Conservation (phyloP, 495 filamentous ascomycete species). For the Pyronema omphalodes region DNA sequence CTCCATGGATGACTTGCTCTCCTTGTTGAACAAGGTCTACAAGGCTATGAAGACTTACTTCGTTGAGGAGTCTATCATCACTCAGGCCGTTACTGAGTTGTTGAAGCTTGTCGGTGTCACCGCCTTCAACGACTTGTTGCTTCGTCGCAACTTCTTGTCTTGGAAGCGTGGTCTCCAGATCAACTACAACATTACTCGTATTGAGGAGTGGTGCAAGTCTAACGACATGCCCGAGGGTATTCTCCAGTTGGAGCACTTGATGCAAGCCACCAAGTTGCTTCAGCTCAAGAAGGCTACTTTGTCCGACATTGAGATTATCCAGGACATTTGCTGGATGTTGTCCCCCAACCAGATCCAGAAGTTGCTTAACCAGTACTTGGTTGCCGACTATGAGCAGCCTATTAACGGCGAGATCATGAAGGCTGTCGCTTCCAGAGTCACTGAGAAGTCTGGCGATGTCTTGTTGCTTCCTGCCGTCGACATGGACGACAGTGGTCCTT, state of each 20-base stretch:
- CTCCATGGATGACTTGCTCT: slow-evolving; percentile 98
- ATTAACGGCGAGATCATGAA: slow-evolving; percentile 99
- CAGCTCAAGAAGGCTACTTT: slow-evolving; percentile 98
- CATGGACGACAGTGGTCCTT: slow-evolving; percentile 99
- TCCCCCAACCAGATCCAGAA: slow-evolving; percentile 99
- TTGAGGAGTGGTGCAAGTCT: slow-evolving; percentile 99
- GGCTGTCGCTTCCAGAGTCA: slow-evolving; percentile 89
- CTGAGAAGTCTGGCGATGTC: slow-evolving; percentile 85
- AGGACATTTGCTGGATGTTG: slow-evolving; percentile 99
- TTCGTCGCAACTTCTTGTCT: slow-evolving; percentile 94
- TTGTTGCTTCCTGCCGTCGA: slow-evolving; percentile 83
- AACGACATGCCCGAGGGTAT: slow-evolving; percentile 99
- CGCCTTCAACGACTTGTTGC: slow-evolving; percentile 94
- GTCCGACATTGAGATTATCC: slow-evolving; percentile 99
- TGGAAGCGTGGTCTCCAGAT: slow-evolving; percentile 99
- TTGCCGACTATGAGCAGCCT: slow-evolving; percentile 97
- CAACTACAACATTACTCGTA: slow-evolving; percentile 99
- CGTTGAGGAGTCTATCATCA: slow-evolving; percentile 87
- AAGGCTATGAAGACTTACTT: slow-evolving; percentile 97
- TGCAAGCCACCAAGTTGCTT: slow-evolving; percentile 98
- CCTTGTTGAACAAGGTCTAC: slow-evolving; percentile 90
- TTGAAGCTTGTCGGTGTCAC: slow-evolving; percentile 89
- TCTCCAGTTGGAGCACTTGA: slow-evolving; percentile 92
- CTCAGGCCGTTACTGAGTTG: slow-evolving; percentile 85
- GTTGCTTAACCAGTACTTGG: slow-evolving; percentile 93